Evolutionary conservation across 305 asterid genomes (phyloP).

Genomic region (Nicotiana rustica): DNA sequence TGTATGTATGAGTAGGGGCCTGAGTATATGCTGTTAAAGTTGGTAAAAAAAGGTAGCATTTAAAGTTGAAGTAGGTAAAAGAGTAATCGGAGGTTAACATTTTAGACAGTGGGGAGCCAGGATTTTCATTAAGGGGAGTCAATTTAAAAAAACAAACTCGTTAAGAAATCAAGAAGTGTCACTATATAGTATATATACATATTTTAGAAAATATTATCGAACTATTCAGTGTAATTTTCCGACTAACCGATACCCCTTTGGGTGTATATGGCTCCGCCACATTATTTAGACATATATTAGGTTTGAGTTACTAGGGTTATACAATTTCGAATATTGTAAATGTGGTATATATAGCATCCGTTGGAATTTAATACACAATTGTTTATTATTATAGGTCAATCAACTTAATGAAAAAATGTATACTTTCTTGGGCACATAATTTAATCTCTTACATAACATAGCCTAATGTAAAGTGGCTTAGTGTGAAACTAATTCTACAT

Average conservation of each 20-base stretch:
- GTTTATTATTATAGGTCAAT: background rate
- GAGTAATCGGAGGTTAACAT: background rate
- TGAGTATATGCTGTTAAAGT: background rate
- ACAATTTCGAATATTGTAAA: background rate
- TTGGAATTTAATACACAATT: too few relatives aligned
- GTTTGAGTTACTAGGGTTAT: background rate
- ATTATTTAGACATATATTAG: background rate
- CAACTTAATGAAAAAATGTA: background rate
- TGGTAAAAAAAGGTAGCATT: background rate
- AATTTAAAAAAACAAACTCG: too few relatives aligned
- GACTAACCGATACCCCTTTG: too few relatives aligned
- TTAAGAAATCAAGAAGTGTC: too few relatives aligned
- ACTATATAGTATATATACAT: too few relatives aligned
- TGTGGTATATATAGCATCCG: background rate
- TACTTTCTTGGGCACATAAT: too few relatives aligned
- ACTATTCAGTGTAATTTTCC: too few relatives aligned
- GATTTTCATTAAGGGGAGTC: too few relatives aligned
- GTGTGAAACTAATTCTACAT: background rate
- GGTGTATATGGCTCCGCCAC: too few relatives aligned
- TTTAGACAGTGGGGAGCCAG: too few relatives aligned
- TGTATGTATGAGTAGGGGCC: slow-evolving; percentile 9
- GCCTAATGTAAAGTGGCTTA: background rate
- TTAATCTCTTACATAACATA: too few relatives aligned
- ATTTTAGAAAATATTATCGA: too few relatives aligned
- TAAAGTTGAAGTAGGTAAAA: background rate